A percentile compares a stretch with the other conserved stretches of the same genome.
These are phyloP conservation scores for Physaria fendleri DNA, from an alignment of 345 rosid species.

Conservation along the genomic window DNA sequence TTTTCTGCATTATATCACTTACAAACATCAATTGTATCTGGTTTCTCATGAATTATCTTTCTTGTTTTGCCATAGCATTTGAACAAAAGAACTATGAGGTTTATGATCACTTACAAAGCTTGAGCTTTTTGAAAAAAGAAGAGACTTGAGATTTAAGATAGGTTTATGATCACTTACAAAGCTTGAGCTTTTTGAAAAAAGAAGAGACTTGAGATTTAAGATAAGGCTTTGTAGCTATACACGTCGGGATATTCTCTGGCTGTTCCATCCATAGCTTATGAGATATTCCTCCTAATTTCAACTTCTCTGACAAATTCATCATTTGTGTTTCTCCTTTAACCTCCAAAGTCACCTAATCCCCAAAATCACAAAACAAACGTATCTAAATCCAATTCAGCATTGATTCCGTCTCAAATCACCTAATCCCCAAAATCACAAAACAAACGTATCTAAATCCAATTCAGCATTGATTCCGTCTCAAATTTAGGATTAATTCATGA, in stretches of 20 bases:
- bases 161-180: constrained; percentile 65
- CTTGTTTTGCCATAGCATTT: background rate
- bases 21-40: constrained; percentile 1
- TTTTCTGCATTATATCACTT: constrained; percentile 6
- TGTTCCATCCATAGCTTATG: constrained; percentile 87
- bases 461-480: background rate
- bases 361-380: background rate
- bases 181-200: constrained; percentile 68
- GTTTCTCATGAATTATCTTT: background rate
- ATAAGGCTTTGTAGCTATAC: constrained; percentile 78
- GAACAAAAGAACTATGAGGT: background rate
- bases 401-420: constrained; percentile 34
- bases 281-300: constrained; percentile 52
- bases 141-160: constrained; percentile 48
- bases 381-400: background rate
- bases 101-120: constrained; percentile 67
- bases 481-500: background rate
- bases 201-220: constrained; percentile 50
- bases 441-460: background rate
- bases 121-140: constrained; percentile 58
- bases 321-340: constrained; percentile 86
- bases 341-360: constrained; percentile 73
- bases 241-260: constrained; percentile 86
- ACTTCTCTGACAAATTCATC: constrained; percentile 66
- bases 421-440: background rate